Evolutionary conservation across 129 eudicot species (phyloP).

Genomic region (Chrysanthemum seticuspe): DNA sequence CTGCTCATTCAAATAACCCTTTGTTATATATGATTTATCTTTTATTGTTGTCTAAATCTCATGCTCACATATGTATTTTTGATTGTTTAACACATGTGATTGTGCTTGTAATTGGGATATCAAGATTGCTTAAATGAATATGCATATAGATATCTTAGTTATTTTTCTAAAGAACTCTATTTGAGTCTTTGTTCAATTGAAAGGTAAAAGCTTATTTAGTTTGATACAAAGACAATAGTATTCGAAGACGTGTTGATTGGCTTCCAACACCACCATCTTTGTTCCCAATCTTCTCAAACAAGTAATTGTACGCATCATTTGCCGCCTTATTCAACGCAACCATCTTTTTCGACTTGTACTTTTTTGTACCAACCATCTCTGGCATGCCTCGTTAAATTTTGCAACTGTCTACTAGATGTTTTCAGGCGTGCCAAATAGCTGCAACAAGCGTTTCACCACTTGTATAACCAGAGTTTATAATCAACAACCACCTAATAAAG

Average conservation of each 20-base stretch:
- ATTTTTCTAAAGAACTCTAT: too few relatives aligned
- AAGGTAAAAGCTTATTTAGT: constrained; percentile 28
- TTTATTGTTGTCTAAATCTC: too few relatives aligned
- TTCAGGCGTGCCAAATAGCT: constrained; percentile 53
- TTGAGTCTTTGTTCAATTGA: background rate
- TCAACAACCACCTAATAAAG: background rate
- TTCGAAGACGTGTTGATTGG: background rate
- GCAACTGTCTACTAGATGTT: constrained; percentile 45
- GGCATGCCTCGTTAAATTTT: constrained; percentile 50
- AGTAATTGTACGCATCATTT: constrained; percentile 42
- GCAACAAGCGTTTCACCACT: constrained; percentile 42
- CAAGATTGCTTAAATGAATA: too few relatives aligned
- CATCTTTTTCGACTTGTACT: constrained; percentile 33
- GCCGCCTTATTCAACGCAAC: constrained; percentile 64
- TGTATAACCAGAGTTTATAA: constrained; percentile 13
- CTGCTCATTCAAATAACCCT: too few relatives aligned
- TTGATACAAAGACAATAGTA: constrained; percentile 23
- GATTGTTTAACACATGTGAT: too few relatives aligned
- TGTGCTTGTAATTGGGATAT: too few relatives aligned
- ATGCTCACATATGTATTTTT: too few relatives aligned
- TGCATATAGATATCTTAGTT: too few relatives aligned
- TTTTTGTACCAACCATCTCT: constrained; percentile 46
- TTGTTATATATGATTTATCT: too few relatives aligned
- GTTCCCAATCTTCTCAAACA: constrained; percentile 19
- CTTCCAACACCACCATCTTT: constrained; percentile 22